phyloP scores from a whole-genome alignment of 805 yeast species.

The Metschnikowia koreensis region DNA sequence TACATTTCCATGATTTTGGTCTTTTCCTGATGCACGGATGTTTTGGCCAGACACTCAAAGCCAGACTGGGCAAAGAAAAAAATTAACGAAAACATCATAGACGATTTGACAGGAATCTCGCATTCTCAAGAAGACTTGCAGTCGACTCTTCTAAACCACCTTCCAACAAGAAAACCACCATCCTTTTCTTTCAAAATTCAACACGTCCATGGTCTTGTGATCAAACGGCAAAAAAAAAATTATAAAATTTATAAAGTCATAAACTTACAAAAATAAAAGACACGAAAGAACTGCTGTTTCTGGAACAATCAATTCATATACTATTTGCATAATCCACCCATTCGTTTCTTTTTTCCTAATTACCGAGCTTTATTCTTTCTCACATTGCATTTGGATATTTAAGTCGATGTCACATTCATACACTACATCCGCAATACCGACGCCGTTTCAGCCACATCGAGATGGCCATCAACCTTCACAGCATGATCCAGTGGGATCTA shows the following conservation, averaged over 20 bases:
- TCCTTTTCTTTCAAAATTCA: background rate
- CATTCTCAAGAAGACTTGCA: background rate
- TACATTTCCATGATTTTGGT: background rate
- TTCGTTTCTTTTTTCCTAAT: background rate
- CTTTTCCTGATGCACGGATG: background rate
- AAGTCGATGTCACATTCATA: slow-evolving; percentile 15
- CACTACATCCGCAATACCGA: slow-evolving; percentile 21
- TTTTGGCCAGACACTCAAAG: background rate
- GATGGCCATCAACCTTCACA: slow-evolving; percentile 7
- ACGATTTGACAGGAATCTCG: background rate
- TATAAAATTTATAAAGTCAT: too few species aligned
- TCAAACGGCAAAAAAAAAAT: background rate
- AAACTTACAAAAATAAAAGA: too few species aligned
- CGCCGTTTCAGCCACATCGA: slow-evolving; percentile 19
- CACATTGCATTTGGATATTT: background rate
- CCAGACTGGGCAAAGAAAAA: background rate
- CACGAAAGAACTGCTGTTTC: background rate
- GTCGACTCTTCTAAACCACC: background rate
- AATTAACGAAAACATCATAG: background rate
- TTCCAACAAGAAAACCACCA: background rate
- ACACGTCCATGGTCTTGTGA: background rate
- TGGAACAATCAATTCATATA: background rate
- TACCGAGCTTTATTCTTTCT: background rate
- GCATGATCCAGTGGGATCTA: background rate
- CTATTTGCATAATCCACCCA: background rate